Evolutionary conservation across 108 stramenopile species (phyloP), one percentile per base, ranked within the genome.

Genomic region (Pseudonitzschia delicatissima): DNA sequence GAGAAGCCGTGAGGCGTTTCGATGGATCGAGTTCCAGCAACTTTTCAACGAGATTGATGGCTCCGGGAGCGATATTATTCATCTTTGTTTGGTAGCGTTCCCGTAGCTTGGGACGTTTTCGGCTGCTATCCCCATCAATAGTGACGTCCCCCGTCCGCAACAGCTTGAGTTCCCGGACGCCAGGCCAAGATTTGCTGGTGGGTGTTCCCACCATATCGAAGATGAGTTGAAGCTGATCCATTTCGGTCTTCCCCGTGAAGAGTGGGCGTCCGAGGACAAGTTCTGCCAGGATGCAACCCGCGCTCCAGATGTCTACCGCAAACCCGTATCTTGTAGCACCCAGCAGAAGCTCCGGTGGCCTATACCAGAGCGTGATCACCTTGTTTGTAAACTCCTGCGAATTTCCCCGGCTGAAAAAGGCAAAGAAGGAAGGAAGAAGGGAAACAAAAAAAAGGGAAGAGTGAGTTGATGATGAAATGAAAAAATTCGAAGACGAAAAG

Each of bases 271-370:
- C 96, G 65, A 88, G 63, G 5, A 96, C 62, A 29, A 99, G 78
- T 69, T 99, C 99, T 3, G 92, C 97, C 27, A 97, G 67, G 66
- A 99, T 96, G 55, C 97, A 97, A 1, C 99, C 99, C 11, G 94
- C 95, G 17, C 92, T 90, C 97, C 97, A 99, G 62, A 99, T 88
- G 65, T 99, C 99, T 1, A 99, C 96, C 5, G 90, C 74, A 13
- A 77, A 67, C 35, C 85, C 88, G 45, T 94, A 94, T 20, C 69
- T 47, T 32, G 83, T 82, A 29, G 87, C 88, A 8, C 97, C 97
- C 26, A 96, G 61, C 25, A 96, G 67, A 15, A 98, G 75, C 69
- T 98, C 95, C 20, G 94, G 95, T 12, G 94, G 88, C 9, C 94
- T 77, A 66, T 96, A 98, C 93, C 91, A 95, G 8, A 97, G 78